Percentiles rank a stretch among this genome's conserved stretches.
phyloP scores from a whole-genome alignment of 208 protist species.

The Trypanosoma grayi region DNA sequence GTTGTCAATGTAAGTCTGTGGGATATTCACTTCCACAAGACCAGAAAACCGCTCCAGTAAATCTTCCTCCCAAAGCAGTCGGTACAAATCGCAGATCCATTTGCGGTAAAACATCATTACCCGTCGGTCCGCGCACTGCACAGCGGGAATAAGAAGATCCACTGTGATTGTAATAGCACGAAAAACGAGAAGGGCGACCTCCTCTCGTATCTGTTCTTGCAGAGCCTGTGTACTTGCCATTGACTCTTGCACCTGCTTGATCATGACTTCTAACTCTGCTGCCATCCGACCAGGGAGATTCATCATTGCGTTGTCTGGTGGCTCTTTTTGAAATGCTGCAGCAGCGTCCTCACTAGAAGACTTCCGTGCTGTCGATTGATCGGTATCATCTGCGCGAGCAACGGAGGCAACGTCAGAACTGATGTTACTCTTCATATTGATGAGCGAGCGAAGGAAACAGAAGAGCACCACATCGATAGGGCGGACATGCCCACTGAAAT shows the following conservation, averaged over 20 bases:
- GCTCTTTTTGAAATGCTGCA: background rate
- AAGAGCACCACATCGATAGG: slow-evolving; percentile 19
- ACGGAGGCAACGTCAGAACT: background rate
- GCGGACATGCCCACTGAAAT: background rate
- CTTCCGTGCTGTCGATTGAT: slow-evolving; percentile 3
- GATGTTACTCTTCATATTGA: background rate
- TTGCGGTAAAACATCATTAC: slow-evolving; percentile 74
- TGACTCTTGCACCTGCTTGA: slow-evolving; percentile 22
- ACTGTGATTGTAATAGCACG: slow-evolving; percentile 69
- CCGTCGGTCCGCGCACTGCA: slow-evolving; percentile 50
- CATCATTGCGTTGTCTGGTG: background rate
- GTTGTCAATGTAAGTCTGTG: slow-evolving; percentile 31
- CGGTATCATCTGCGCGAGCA: background rate
- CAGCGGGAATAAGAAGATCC: slow-evolving; percentile 77
- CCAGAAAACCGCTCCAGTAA: slow-evolving; percentile 58
- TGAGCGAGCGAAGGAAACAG: slow-evolving; percentile 10
- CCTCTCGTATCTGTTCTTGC: slow-evolving; percentile 59
- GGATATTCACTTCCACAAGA: slow-evolving; percentile 17
- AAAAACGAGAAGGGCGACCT: slow-evolving; percentile 74
- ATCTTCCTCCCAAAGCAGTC: slow-evolving; percentile 55
- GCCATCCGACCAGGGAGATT: slow-evolving; percentile 24
- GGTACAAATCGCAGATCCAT: slow-evolving; percentile 82
- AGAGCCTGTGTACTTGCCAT: slow-evolving; percentile 23
- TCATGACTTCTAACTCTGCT: slow-evolving; percentile 30
- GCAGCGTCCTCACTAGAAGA: background rate